A percentile compares a stretch with the other conserved stretches of the same genome.
Conservation (phyloP, 225 moss, liverwort and hornwort genomes). For the Straminergon stramineum region DNA sequence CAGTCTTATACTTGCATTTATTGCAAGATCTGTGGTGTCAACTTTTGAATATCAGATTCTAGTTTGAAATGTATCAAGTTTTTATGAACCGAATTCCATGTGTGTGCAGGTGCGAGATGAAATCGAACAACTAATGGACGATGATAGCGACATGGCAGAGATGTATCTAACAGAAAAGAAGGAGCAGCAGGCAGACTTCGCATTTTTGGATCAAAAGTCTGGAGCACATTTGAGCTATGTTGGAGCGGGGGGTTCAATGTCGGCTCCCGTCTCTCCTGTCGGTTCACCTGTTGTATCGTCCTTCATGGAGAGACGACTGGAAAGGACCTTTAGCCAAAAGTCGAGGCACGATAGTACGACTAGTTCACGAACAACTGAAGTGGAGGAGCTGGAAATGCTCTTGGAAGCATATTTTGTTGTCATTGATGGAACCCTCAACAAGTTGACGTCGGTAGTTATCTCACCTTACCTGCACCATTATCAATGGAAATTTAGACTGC, state of each 20-base stretch:
- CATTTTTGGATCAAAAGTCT: constrained; percentile 36
- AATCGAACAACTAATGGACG: constrained; percentile 98
- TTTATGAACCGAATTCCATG: neutral
- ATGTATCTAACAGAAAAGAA: constrained; percentile 91
- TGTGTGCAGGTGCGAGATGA: constrained; percentile 61
- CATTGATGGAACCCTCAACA: constrained; percentile 96
- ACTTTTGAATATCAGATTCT: neutral
- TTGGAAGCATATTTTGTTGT: constrained; percentile 97
- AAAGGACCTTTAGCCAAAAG: constrained; percentile 62
- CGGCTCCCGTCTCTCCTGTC: constrained; percentile 87
- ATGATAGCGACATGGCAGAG: constrained; percentile 98
- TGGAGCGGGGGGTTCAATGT: constrained; percentile 59
- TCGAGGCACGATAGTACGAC: constrained; percentile 47
- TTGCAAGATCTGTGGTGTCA: neutral
- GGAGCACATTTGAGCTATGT: constrained; percentile 30
- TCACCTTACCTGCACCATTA: neutral
- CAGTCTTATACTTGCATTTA: neutral
- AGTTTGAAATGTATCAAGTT: neutral
- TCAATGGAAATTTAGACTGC: neutral
- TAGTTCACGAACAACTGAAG: constrained; percentile 64
- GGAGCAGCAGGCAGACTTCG: constrained; percentile 35
- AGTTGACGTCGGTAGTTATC: constrained; percentile 60
- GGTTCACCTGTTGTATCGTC: constrained; percentile 53
- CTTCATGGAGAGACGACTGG: constrained; percentile 41
- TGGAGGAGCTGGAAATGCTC: constrained; percentile 97